Conservation (phyloP, 2,329 filamentous ascomycete species). For the Decorospora gaudefroyi region DNA sequence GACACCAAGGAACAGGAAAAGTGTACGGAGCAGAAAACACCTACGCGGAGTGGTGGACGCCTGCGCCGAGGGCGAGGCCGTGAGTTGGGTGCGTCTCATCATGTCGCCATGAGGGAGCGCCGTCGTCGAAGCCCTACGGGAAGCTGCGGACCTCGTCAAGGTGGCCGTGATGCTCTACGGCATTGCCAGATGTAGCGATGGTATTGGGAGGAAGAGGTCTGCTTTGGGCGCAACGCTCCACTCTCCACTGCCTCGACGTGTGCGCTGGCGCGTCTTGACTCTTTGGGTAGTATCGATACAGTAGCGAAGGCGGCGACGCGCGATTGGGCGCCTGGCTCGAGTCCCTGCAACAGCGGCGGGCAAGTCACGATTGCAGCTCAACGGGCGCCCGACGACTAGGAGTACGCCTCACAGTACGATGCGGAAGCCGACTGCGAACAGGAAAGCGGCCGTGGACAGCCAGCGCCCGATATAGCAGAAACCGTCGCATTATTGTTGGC, state of each 20-base stretch:
- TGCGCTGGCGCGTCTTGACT: constrained; percentile 30
- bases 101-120: constrained; percentile 36
- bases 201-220: constrained; percentile 23
- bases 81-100: constrained; percentile 44
- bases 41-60: constrained; percentile 63
- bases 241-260: constrained; percentile 21
- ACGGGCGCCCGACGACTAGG: constrained; percentile 2
- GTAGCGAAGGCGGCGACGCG: constrained; percentile 14
- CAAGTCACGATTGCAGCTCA: constrained; percentile 17
- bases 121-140: constrained; percentile 15
- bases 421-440: not conserved
- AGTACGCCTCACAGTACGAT: too few relatives aligned
- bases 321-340: constrained; percentile 22
- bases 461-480: constrained; percentile 4
- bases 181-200: constrained; percentile 26
- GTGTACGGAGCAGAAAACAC: constrained; percentile 48
- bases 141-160: constrained; percentile 9
- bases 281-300: constrained; percentile 15
- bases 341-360: constrained; percentile 9
- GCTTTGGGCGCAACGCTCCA: constrained; percentile 22
- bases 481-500: too few relatives aligned
- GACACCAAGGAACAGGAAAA: constrained; percentile 6
- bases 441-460: constrained; percentile 2
- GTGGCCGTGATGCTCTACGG: constrained; percentile 17
- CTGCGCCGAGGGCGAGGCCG: constrained; percentile 63